Base-by-base conservation (phyloP, 2,329 filamentous ascomycete species). In the Fusarium sp. region DNA sequence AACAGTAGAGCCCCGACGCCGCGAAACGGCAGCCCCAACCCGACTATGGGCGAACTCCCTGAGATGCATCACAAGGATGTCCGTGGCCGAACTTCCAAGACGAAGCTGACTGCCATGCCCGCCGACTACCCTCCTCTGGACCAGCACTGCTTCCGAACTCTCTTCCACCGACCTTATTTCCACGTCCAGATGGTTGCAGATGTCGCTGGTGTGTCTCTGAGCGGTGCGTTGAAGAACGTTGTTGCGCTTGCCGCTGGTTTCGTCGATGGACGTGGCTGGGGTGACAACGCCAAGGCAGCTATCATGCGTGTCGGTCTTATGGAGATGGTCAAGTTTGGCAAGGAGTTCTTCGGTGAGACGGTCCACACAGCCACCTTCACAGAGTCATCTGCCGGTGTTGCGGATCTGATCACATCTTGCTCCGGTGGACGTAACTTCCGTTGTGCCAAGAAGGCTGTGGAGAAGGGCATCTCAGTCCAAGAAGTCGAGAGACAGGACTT, bases 281-380 rank as follows among this genome's bases (percentile, higher is more conserved):
- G 96, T 76, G 95, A 98, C 84, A 99, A 98, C 74, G 95, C 95
- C 71, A 98, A 99, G 84, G 94, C 96, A n/a, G 96, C 96, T 45
- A 91, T 99, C 64, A 98, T 99, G 94, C 92, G 96, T 42, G 92
- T 98, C 20, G 96, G 96, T 9, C 88, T 99, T 45, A 87, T 98
- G 74, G 96, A 99, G 82, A 97, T 98, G 91, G 94, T 98, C 76
- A 92, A 92, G 78, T 99, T 99, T 73, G 95, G 95, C 70, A 94
- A 95, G 80, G 90, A 92, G 74, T 99, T 98, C 85, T 99, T 98
- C 78, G 89, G 90, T 18, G 88, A 95, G 75, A 93, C 92, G 1
- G 91, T 96, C 26, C 88, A 92, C 69, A 88, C 92, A 11, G 89
- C 88, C 59, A 99, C 96, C 0, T 98, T 99, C 79, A 98, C 95